Evolutionary conservation across 2,329 filamentous ascomycete genomes (phyloP), one percentile per base, ranked within the genome.

Genomic region (Fusarium irregulare): DNA sequence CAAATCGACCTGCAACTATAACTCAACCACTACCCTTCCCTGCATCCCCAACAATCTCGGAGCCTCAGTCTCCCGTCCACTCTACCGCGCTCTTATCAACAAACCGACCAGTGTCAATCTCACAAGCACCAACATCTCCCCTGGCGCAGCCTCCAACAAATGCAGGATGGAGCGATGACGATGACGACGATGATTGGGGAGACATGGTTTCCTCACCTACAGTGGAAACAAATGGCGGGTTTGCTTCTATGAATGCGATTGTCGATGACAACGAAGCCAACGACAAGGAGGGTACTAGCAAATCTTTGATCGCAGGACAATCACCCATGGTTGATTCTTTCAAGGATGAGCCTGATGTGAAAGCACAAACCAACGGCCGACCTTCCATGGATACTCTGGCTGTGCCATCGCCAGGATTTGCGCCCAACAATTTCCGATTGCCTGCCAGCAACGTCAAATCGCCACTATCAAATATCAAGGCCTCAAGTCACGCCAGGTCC

Each of bases 121-220:
- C 59, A 6, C 72, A 74, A 30, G 58, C 63, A 13, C 71, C 69
- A 14, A 70, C 56, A n/a, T 71, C 72, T 6, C 72, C 74, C 11
- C 14, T 76, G 3, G 73, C 72, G 30, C 68, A 72, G 13, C 68
- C 73, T 12, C 68, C 72, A 27, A 59, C 53, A 14, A 72, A 70
- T 13, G 63, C 66, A 20, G 63, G 69, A 25, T 64, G 61, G 41
- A 60, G 42, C 7, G 55, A 71, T 48, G 74, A 73, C 1, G 76
- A 83, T 1, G 84, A 87, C 7, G 85, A 87, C 3, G 86, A 88
- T 46, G 87, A 89, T 40, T 89, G 87, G 87, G 87, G 87, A 4
- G 87, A 89, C 64, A 89, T 89, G 87, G 80, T 89, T 34, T 76
- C 78, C 5, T 80, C 78, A 6, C 76, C 79, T 4, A 68, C 75